Evolutionary conservation across 768 basidiomycete genomes (phyloP), one percentile per base, ranked within the genome.

Genomic region (Galerina marginata): DNA sequence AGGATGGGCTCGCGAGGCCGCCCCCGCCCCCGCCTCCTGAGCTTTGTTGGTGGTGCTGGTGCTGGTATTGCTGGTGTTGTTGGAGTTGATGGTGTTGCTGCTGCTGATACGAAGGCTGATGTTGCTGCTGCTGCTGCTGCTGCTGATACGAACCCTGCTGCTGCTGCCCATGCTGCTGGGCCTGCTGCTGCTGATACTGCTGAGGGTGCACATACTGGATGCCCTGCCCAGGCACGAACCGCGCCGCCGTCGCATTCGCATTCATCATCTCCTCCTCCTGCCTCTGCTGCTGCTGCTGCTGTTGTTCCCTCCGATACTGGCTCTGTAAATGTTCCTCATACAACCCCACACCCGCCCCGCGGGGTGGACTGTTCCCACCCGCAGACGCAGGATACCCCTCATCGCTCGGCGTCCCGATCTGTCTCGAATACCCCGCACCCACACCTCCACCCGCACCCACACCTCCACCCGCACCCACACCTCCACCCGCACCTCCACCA

Each of bases 151-250:
- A n/a, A n/a, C 84, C 68, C 60, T 86, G 29, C n/a, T n/a, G n/a
- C n/a, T n/a, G n/a, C n/a, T n/a, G n/a, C n/a, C n/a, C n/a, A n/a
- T n/a, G n/a, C n/a, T n/a, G n/a, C n/a, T n/a, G n/a, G n/a, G n/a
- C n/a, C n/a, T n/a, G n/a, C 20, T 68, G 61, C 48, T 69, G 67
- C 29, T 64, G 65, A 52, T 69, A 61, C 51, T 67, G 60, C 49
- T 65, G 64, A 48, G 68, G 58, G 37, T 66, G 78, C 12, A 84
- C 68, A 61, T 86, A 86, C 54, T 88, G 86, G 56, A 88, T 86
- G 12, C 86, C 85, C 52, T 88, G 85, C 0, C 86, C 86, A 1
- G 87, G 86, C 59, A 86, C 84, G 72, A 85, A 89, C 37, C 88
- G 82, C 7, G 86, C 85, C 0, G 81, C 83, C n/a, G n/a, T n/a